Percentiles rank a stretch among this genome's conserved stretches.
phyloP scores from a whole-genome alignment of 306 rosid genomes.

The Cucumis sativus region Cucumber_9930_V3 NC_026656.2:1035501-1036000 shows the following conservation, averaged over 20 bases:
- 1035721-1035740: too few relatives aligned
- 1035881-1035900: not conserved
- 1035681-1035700: too few relatives aligned
- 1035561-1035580: not conserved
- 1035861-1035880: not conserved
- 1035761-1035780: not conserved
- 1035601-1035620: not conserved
- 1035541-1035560: not conserved
- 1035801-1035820: not conserved
- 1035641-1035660: too few relatives aligned
- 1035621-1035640: too few relatives aligned
- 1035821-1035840: not conserved
- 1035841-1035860: not conserved
- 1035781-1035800: not conserved
- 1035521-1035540: too few relatives aligned
- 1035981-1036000: not conserved
- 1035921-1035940: not conserved
- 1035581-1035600: not conserved
- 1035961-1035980: not conserved
- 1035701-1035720: too few relatives aligned
- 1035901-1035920: not conserved
- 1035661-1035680: too few relatives aligned
- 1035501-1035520: too few relatives aligned
- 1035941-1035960: not conserved
- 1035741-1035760: too few relatives aligned